Conservation (phyloP, 257 asterid genomes). For the Parsonsia alboflavescens region DNA sequence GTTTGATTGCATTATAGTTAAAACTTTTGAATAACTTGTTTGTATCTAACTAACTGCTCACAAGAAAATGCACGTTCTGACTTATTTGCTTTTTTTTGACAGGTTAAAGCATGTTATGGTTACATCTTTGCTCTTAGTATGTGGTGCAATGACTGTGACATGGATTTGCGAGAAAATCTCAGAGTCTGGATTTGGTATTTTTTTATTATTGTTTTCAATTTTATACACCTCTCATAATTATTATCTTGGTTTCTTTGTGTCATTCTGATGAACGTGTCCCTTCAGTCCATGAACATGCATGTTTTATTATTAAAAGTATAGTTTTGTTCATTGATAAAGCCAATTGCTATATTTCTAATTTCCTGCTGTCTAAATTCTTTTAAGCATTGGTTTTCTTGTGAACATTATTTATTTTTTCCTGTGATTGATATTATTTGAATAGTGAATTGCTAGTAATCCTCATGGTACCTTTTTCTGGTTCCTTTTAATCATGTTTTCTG, state of each 20-base stretch:
- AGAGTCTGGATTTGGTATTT: slow-evolving; percentile 89
- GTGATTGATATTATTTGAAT: neutral
- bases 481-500: slow-evolving; percentile 8
- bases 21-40: neutral
- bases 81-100: slow-evolving; percentile 18
- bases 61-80: neutral
- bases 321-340: neutral
- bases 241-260: neutral
- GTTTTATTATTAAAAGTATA: neutral
- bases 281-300: neutral
- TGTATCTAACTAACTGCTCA: neutral
- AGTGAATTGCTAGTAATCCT: neutral
- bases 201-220: too few relatives aligned
- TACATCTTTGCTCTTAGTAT: slow-evolving; percentile 70
- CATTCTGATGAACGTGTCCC: neutral
- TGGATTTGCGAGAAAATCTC: slow-evolving; percentile 93
- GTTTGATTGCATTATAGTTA: neutral
- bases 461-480: neutral
- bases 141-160: slow-evolving; percentile 93
- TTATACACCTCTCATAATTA: neutral
- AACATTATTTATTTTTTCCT: neutral
- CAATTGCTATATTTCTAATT: neutral
- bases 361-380: neutral
- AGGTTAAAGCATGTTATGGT: slow-evolving; percentile 85
- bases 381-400: neutral